Conservation (phyloP, 441 rosid species). For the Populus trichocarpa region DNA sequence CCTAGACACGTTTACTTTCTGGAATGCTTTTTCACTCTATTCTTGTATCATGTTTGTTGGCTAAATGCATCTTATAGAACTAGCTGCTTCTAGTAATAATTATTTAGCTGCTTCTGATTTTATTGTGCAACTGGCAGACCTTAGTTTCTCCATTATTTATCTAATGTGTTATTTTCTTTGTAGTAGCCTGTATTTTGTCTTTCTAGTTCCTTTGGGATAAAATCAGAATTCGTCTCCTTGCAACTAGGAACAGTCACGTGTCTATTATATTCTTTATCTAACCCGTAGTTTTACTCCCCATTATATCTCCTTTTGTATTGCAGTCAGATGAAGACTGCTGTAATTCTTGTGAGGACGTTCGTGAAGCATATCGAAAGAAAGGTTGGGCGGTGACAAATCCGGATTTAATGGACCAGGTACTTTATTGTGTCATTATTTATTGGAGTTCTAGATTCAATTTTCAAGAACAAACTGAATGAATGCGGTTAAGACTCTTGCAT, state of each 20-base stretch:
- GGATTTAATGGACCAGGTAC: constrained; percentile 87
- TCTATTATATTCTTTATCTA: background rate
- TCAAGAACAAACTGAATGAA: background rate
- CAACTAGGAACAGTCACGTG: background rate
- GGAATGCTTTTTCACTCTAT: background rate
- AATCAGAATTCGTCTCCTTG: background rate
- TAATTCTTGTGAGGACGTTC: constrained; percentile 94
- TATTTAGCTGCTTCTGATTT: background rate
- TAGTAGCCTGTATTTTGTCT: background rate
- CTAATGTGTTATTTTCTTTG: background rate
- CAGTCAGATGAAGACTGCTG: constrained; percentile 90
- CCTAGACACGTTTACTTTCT: background rate
- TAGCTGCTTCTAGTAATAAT: background rate
- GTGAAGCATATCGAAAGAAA: constrained; percentile 91
- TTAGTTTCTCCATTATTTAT: background rate
- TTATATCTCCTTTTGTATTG: constrained; percentile 13
- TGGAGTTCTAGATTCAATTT: background rate
- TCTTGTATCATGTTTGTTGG: background rate
- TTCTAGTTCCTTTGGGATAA: background rate
- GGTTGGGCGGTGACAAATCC: constrained; percentile 94
- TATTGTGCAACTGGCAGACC: background rate
- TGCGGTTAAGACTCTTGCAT: background rate
- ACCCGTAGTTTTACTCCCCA: background rate
- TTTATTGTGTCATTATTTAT: constrained; percentile 12
- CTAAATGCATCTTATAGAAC: background rate